Evolutionary conservation across 257 asterid genomes (phyloP).

Genomic region (Lycium ferocissimum): DNA sequence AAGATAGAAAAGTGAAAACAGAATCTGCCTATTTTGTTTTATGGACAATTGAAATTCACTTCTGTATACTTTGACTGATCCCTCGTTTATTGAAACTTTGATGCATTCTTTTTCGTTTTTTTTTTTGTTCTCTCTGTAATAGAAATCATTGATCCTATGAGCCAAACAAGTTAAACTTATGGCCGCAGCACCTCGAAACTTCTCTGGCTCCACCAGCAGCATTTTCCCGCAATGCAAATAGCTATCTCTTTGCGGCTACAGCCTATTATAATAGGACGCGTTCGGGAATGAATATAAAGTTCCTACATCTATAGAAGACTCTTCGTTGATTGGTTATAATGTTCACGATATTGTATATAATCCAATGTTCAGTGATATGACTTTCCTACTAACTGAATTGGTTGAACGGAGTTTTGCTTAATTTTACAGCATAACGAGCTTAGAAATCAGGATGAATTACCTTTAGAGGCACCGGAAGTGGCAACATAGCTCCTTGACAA

Average conservation of each 20-base stretch:
- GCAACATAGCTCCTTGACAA: constrained; percentile 89
- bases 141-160: neutral
- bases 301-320: neutral
- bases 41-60: neutral
- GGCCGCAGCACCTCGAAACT: neutral
- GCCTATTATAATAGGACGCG: neutral
- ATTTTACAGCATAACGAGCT: neutral
- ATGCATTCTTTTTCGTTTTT: neutral
- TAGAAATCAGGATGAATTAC: constrained; percentile 43
- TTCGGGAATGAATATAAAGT: neutral
- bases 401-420: neutral
- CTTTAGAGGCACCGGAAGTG: constrained; percentile 90
- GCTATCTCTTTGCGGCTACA: neutral
- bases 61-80: neutral
- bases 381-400: neutral
- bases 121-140: neutral
- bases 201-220: too few relatives aligned
- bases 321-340: neutral
- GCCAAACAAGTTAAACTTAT: neutral
- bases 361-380: neutral
- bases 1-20: neutral
- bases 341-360: neutral
- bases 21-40: neutral
- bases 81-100: neutral
- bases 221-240: too few relatives aligned